phyloP scores from a whole-genome alignment of 176 grass and related monocot species.

The Areca catechu region DNA sequence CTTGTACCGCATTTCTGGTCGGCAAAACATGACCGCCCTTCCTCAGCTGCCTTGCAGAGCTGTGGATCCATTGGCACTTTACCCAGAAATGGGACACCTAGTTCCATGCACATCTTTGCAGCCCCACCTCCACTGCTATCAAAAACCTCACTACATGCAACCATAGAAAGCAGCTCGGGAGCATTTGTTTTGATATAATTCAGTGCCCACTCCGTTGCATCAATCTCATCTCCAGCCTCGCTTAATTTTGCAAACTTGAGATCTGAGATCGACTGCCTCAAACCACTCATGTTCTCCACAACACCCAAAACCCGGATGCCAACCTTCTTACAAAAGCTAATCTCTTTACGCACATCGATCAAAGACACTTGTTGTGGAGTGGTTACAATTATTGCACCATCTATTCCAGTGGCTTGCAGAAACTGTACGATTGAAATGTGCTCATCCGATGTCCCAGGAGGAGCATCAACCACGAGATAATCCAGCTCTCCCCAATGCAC shows the following conservation, averaged over 20 bases:
- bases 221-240: conserved; percentile 36
- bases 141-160: conserved; percentile 69
- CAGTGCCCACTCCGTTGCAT: conserved; percentile 46
- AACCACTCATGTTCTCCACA: conserved; percentile 78
- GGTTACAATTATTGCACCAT: conserved; percentile 78
- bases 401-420: conserved; percentile 63
- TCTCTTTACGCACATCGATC: conserved; percentile 63
- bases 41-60: conserved; percentile 79
- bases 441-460: conserved; percentile 65
- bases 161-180: conserved; percentile 46
- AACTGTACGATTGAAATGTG: conserved; percentile 96
- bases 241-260: conserved; percentile 46
- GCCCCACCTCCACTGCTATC: conserved; percentile 76
- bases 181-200: conserved; percentile 59
- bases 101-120: conserved; percentile 72
- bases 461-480: conserved; percentile 65
- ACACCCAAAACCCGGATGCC: conserved; percentile 53
- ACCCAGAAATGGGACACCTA: conserved; percentile 82
- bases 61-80: conserved; percentile 92
- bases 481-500: conserved; percentile 76
- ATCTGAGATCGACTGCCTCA: conserved; percentile 48
- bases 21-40: conserved; percentile 86
- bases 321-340: conserved; percentile 78
- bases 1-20: conserved; percentile 70
- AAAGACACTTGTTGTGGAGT: conserved; percentile 85